phyloP scores from a whole-genome alignment of 2,329 filamentous ascomycete species.

The Ascochyta lentis region DNA sequence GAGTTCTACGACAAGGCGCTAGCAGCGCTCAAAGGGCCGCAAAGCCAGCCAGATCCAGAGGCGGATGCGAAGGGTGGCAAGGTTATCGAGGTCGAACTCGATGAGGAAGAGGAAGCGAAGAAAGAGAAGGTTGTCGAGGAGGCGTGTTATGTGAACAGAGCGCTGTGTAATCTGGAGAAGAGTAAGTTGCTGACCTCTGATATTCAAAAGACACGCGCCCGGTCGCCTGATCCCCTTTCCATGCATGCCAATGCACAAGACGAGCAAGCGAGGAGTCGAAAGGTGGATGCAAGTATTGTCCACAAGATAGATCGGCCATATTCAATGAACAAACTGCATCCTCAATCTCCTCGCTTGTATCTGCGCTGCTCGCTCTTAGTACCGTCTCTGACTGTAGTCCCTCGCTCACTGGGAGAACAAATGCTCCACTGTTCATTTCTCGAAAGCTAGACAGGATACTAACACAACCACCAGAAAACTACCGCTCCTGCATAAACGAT shows the following conservation, averaged over 20 bases:
- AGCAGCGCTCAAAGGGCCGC: constrained; percentile 69
- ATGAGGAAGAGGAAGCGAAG: constrained; percentile 65
- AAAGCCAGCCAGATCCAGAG: constrained; percentile 51
- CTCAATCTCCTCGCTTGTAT: constrained; percentile 2
- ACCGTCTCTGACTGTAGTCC: background rate
- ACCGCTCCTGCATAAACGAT: constrained; percentile 84
- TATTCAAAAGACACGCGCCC: background rate
- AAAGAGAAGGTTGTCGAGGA: constrained; percentile 73
- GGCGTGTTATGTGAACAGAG: constrained; percentile 82
- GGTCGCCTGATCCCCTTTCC: background rate
- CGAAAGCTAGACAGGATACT: background rate
- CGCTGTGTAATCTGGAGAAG: constrained; percentile 86
- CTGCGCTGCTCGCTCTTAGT: too few species aligned
- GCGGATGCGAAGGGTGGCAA: constrained; percentile 47
- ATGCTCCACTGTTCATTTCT: too few species aligned
- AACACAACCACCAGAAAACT: constrained; percentile 67
- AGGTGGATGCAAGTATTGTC: constrained; percentile 8
- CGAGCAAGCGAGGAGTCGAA: constrained; percentile 4
- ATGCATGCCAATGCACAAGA: background rate
- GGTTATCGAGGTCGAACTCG: constrained; percentile 58
- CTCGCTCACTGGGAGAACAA: background rate
- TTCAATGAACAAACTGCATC: constrained; percentile 11
- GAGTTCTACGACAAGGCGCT: constrained; percentile 94
- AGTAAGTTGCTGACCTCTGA: constrained; percentile 54
- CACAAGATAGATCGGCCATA: constrained; percentile 5